phyloP scores from a whole-genome alignment of 192 early-diverging fungal species.

The Chytriomyces sp. region DNA sequence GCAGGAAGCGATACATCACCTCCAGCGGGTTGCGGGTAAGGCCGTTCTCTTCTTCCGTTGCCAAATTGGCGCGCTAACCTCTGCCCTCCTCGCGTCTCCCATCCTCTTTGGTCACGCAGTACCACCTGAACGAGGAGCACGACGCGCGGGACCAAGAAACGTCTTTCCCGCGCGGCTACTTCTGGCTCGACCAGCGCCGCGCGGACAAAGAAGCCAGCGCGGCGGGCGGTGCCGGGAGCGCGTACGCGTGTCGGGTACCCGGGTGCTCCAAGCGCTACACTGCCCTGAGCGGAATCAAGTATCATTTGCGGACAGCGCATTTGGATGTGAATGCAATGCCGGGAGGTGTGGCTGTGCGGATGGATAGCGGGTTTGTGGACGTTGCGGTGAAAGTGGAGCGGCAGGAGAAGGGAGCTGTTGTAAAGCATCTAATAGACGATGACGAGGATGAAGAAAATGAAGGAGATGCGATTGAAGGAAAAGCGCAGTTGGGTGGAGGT shows the following conservation, averaged over 20 bases:
- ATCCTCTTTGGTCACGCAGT: background rate
- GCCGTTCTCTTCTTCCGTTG: background rate
- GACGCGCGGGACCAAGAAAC: background rate
- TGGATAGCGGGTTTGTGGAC: too few species aligned
- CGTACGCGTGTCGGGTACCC: background rate
- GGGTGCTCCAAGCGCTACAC: background rate
- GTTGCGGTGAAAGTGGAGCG: too few species aligned
- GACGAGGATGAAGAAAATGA: too few species aligned
- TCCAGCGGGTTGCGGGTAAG: background rate
- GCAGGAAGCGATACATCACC: background rate
- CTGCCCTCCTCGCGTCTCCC: background rate
- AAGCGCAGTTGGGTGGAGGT: too few species aligned
- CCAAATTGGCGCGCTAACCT: background rate
- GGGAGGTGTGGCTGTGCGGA: too few species aligned
- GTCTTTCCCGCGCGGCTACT: background rate
- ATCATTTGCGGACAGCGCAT: background rate
- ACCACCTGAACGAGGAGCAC: background rate
- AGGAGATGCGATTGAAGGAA: too few species aligned
- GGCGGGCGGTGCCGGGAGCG: background rate
- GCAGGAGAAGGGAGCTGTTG: too few species aligned
- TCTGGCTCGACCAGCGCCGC: background rate
- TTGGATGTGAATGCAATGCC: too few species aligned
- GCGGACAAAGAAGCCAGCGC: background rate
- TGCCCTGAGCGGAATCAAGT: background rate
- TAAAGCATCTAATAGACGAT: too few species aligned